These are phyloP conservation scores for Drechslerella dactyloides DNA, from an alignment of 2,329 filamentous ascomycete species.

Conservation along the genomic window DNA sequence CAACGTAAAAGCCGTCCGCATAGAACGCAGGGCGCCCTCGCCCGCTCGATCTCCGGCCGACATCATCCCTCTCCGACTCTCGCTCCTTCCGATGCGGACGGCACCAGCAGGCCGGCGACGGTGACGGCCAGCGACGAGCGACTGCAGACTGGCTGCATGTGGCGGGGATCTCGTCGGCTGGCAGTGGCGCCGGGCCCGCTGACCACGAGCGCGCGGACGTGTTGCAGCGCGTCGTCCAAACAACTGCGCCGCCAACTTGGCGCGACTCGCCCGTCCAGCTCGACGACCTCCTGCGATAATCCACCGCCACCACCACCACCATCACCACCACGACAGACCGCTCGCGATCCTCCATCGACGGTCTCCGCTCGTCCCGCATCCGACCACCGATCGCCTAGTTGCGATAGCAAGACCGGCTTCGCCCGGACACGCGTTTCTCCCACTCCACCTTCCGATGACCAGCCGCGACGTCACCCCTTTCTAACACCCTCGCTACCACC, in stretches of 20 bases:
- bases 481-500: conserved; percentile 7
- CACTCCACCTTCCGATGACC: neutral
- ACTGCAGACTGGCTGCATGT: conserved; percentile 22
- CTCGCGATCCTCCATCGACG: too few relatives aligned
- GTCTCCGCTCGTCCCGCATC: neutral
- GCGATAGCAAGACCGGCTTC: neutral
- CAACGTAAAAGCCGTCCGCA: neutral
- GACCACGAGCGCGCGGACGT: neutral
- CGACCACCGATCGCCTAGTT: neutral
- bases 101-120: neutral
- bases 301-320: conserved; percentile 1
- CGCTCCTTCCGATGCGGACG: neutral
- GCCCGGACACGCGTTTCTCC: neutral
- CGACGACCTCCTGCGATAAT: neutral
- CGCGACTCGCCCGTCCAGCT: neutral
- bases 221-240: conserved; percentile 22
- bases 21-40: neutral
- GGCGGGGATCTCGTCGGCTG: conserved; percentile 29
- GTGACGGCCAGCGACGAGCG: neutral
- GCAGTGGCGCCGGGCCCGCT: conserved; percentile 13
- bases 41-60: too few relatives aligned
- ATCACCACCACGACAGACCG: neutral
- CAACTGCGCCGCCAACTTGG: conserved; percentile 3
- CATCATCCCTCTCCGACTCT: too few relatives aligned
- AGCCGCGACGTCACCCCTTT: neutral